phyloP scores from a whole-genome alignment of 2,329 filamentous ascomycete genomes.

The Calonectria pseudoturangicola region DNA sequence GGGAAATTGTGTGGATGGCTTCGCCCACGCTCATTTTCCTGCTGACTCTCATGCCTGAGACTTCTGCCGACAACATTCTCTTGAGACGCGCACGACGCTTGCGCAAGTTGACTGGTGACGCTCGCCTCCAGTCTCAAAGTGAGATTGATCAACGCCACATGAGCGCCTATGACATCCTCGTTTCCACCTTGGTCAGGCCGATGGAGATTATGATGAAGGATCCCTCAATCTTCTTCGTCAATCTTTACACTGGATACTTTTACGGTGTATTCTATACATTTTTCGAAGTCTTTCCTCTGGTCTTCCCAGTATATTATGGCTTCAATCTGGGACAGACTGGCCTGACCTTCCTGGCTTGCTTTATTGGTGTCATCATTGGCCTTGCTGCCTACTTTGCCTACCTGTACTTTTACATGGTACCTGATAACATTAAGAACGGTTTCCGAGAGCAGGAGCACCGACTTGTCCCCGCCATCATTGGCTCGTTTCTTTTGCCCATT shows the following conservation, averaged over 20 bases:
- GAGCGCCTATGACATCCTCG: slow-evolving; percentile 65
- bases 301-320: slow-evolving; percentile 75
- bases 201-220: slow-evolving; percentile 76
- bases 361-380: slow-evolving; percentile 73
- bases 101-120: slow-evolving; percentile 74
- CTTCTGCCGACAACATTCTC: slow-evolving; percentile 75
- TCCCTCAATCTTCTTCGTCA: slow-evolving; percentile 77
- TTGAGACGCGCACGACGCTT: slow-evolving; percentile 76
- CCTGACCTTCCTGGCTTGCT: slow-evolving; percentile 76
- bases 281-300: slow-evolving; percentile 80
- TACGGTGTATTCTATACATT: slow-evolving; percentile 78
- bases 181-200: slow-evolving; percentile 77
- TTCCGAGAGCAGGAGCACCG: slow-evolving; percentile 71
- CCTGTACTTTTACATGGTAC: slow-evolving; percentile 71
- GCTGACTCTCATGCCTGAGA: slow-evolving; percentile 79
- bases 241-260: slow-evolving; percentile 76
- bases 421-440: slow-evolving; percentile 68
- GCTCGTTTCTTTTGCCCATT: slow-evolving; percentile 71
- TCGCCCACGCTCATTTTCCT: slow-evolving; percentile 75
- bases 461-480: slow-evolving; percentile 73
- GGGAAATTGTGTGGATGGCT: slow-evolving; percentile 78
- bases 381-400: slow-evolving; percentile 70
- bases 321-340: slow-evolving; percentile 76
- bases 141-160: slow-evolving; percentile 77
- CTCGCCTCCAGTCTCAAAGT: slow-evolving; percentile 74